Percentiles rank a stretch among this genome's conserved stretches.
Conservation (phyloP, 768 basidiomycete species). For the Podaxis sp. region DNA sequence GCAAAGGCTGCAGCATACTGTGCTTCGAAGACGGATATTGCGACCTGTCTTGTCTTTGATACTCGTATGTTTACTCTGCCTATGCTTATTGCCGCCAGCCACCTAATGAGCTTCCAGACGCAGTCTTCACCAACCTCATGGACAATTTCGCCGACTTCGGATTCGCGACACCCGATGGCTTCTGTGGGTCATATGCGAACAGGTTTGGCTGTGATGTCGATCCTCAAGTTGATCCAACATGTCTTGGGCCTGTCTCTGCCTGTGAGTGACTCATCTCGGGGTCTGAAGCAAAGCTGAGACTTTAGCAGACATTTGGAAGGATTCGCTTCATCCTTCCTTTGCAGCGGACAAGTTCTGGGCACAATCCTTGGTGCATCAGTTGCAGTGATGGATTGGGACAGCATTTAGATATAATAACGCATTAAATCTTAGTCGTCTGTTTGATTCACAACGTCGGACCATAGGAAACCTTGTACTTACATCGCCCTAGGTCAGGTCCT, state of each 20-base stretch:
- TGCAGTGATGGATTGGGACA: not conserved
- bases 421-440: too few species aligned
- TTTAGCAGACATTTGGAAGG: conserved; percentile 24
- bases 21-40: conserved; percentile 19
- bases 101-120: conserved; percentile 13
- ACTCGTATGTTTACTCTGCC: conserved; percentile 18
- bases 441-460: too few species aligned
- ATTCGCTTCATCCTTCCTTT: conserved; percentile 22
- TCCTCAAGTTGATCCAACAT: conserved; percentile 18
- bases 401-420: too few species aligned
- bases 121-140: conserved; percentile 21
- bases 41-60: conserved; percentile 21
- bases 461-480: too few species aligned
- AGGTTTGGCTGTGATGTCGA: conserved; percentile 17
- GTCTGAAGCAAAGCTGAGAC: not conserved
- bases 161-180: conserved; percentile 20
- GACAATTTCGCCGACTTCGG: conserved; percentile 20
- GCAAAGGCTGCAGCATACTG: conserved; percentile 20
- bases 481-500: too few species aligned
- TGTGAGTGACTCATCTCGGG: conserved; percentile 9
- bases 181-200: conserved; percentile 21
- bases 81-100: too few species aligned
- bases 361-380: not conserved
- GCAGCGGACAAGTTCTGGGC: conserved; percentile 24
- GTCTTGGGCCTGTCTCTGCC: conserved; percentile 22